Base-by-base conservation (phyloP, 257 asterid species). In the Salvia splendens region DNA sequence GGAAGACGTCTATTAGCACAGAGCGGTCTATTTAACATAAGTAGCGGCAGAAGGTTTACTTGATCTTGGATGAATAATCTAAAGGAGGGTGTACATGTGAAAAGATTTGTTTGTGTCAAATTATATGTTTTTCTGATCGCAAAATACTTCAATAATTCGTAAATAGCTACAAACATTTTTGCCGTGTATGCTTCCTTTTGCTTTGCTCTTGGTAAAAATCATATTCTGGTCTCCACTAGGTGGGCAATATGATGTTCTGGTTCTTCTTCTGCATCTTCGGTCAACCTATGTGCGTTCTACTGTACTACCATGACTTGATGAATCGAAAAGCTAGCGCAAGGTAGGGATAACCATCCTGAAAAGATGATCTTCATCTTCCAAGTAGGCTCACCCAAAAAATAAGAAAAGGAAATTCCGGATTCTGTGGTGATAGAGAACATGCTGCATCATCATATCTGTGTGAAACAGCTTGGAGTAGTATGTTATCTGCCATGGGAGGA, bases 231-330 rank as follows among this genome's bases (percentile, higher is more conserved):
- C 57, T 46, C 67, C 35, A 43, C 58, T 89, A 94, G 99, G 97
- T 94, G 78, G 99, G 99, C 58, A 94, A 94, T 75, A 94, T 87
- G 95, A 72, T 85, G 69, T 94, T 94, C 78, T 94, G 97, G 99
- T 94, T 91, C 68, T 84, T 64, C 47, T 94, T 94, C 82, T 75
- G 99, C 63, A 87, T 91, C 75, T 69, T 91, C 11, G 99, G 99
- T 36, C 99, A 94, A 81, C 99, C 99, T 0, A 94, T 86, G 97
- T 83, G 91, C 17, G 78, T 91, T 60, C 77, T 94, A 76, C 87
- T 94, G 24, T 91, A 94, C 82, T 94, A 94, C 81, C 99, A 94
- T 64, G 99, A 88, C 79, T 71, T 85, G 82, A 85, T 94, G 95
- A 94, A 94, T 53, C 87, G 93, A 65, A 89, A 88, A 83, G 95